Percentiles rank a stretch among this genome's conserved stretches.
Conservation (phyloP, 768 basidiomycete genomes). For the Leccinum imitatum region DNA sequence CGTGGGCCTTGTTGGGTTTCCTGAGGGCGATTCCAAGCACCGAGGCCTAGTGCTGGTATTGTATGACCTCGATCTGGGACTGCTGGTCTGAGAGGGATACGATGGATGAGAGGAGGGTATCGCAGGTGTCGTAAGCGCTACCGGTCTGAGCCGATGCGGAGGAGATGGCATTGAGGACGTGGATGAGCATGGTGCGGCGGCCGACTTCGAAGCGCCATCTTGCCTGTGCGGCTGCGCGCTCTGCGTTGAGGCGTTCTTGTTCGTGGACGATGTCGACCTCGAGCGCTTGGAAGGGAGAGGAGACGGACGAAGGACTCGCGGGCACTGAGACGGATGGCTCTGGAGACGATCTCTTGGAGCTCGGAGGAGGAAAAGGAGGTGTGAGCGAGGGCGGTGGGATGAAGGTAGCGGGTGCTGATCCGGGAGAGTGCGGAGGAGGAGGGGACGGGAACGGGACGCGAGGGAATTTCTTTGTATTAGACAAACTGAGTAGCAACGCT, state of each 20-base stretch:
- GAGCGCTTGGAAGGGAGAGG: constrained; percentile 56
- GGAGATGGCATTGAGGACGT: no score
- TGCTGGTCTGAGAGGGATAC: constrained; percentile 61
- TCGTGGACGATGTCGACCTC: constrained; percentile 59
- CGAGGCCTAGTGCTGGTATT: constrained; percentile 71
- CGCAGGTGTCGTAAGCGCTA: constrained; percentile 42
- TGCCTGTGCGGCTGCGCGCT: constrained; percentile 56
- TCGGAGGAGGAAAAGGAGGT: constrained; percentile 37
- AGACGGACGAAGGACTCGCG: constrained; percentile 71
- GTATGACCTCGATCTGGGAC: constrained; percentile 56
- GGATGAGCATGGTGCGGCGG: constrained; percentile 63
- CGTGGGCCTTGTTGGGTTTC: constrained; percentile 77
- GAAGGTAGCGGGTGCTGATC: no score
- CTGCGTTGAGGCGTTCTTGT: constrained; percentile 51
- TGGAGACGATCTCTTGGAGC: constrained; percentile 70
- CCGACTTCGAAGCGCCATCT: constrained; percentile 68
- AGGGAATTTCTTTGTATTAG: no score
- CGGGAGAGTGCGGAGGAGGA: no score
- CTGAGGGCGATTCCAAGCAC: constrained; percentile 75
- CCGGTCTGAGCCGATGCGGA: no score
- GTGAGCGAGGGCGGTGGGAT: no score
- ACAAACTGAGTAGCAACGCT: no score
- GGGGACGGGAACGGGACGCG: no score
- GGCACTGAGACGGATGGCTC: constrained; percentile 67
- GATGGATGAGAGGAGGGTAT: constrained; percentile 57